Evolutionary conservation across 75 land plant species (phyloP), one percentile per base, ranked within the genome.

Genomic region (Chamaecyparis obtusa): DNA sequence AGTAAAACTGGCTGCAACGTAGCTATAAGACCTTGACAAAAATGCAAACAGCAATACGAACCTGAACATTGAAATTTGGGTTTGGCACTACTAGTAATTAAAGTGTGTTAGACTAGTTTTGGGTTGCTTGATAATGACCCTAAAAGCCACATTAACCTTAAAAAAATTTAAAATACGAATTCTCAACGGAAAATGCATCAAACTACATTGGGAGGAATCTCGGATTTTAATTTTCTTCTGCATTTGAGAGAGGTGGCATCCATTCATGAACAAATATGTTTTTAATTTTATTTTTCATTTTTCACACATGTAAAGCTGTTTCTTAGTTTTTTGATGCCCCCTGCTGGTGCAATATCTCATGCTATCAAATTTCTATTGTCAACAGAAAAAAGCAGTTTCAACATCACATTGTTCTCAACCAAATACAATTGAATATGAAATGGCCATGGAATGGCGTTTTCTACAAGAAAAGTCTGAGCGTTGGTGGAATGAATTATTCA

Each of bases 391-490:
- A 32, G 99, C 99, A 56, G 95, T 95, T 37, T 92, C 97, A 37
- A 97, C 99, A 37, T 97, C 99, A 36, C 99, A 98, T 86, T 90
- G 93, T 86, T 92, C 99, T 72, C 99, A 98, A 85, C 91, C 95
- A 41, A 97, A 97, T 89, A 94, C 99, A 46, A 88, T 98, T 10
- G 99, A 98, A 87, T 98, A 91, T 91, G 97, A 94, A 39, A 93
- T 95, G 95, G 99, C 99, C 5, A 88, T 95, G 89, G 93, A 94
- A 17, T 98, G 99, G 99, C 87, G 88, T 43, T 88, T 93, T 67
- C 88, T 92, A 10, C 94, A 95, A 87, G 91, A 89, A 69, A 90
- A 87, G 87, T 91, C 88, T 76, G 85, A 79, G 1, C 9, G 64
- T 2, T 88, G 83, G 16, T 91, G 89, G 89, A 84, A 89, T 39